phyloP scores from a whole-genome alignment of 2,329 filamentous ascomycete genomes.

The Emmonsia crescens region DNA sequence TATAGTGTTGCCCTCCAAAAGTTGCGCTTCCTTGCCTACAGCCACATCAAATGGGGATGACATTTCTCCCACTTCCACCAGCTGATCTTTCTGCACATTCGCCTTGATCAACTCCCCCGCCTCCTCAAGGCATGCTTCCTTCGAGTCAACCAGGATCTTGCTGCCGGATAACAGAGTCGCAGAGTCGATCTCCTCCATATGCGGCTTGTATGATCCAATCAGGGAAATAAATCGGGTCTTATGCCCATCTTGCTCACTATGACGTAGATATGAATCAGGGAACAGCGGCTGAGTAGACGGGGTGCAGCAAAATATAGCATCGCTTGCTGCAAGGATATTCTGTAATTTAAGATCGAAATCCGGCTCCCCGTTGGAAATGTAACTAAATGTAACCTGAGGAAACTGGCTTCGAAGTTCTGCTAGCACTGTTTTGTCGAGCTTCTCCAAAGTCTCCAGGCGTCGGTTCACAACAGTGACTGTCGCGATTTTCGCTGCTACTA shows the following conservation, averaged over 20 bases:
- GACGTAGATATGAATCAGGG: conserved; percentile 25
- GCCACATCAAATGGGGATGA: background rate
- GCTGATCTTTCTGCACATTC: conserved; percentile 24
- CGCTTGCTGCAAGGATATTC: conserved; percentile 22
- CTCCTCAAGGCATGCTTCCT: conserved; percentile 36
- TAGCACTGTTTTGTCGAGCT: conserved; percentile 24
- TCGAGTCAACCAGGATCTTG: conserved; percentile 55
- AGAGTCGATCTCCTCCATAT: conserved; percentile 42
- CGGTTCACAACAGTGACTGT: conserved; percentile 72
- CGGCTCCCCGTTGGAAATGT: conserved; percentile 28
- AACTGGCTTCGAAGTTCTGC: conserved; percentile 26
- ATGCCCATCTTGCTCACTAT: conserved; percentile 20
- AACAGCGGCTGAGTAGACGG: conserved; percentile 38
- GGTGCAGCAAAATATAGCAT: conserved; percentile 42
- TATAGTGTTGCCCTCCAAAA: conserved; percentile 29
- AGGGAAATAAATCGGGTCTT: conserved; percentile 39
- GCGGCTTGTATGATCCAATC: conserved; percentile 46
- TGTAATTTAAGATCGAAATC: conserved; percentile 27
- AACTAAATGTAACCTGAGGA: conserved; percentile 20
- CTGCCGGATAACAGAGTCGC: conserved; percentile 42
- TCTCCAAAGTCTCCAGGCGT: conserved; percentile 46
- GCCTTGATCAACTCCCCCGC: conserved; percentile 38
- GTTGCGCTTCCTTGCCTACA: background rate
- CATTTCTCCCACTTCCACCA: conserved; percentile 35
- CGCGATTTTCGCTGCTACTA: conserved; percentile 34